Conservation (phyloP, 495 filamentous ascomycete genomes). For the Penicillium cataractarum region DNA sequence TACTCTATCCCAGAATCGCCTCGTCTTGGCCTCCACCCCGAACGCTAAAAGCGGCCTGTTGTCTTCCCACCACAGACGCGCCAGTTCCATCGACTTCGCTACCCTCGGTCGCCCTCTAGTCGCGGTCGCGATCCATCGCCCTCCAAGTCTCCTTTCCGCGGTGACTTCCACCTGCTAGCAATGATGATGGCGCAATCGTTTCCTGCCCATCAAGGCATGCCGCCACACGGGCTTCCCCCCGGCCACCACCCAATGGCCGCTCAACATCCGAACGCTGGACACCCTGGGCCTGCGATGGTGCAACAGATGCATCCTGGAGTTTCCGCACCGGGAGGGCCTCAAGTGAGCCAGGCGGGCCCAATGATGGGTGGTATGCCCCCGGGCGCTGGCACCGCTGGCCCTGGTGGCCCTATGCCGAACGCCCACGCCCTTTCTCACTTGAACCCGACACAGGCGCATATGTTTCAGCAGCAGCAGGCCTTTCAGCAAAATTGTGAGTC, state of each 20-base stretch:
- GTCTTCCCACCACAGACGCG: slow-evolving; percentile 44
- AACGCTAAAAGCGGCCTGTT: slow-evolving; percentile 48
- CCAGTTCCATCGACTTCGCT: slow-evolving; percentile 30
- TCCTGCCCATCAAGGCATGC: slow-evolving; percentile 73
- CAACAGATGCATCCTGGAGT: slow-evolving; percentile 84
- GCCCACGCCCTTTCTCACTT: slow-evolving; percentile 81
- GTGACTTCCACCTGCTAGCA: slow-evolving; percentile 58
- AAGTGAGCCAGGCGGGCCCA: slow-evolving; percentile 77
- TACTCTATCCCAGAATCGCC: slow-evolving; percentile 31
- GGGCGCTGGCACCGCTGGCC: slow-evolving; percentile 55
- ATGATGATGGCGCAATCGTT: slow-evolving; percentile 72
- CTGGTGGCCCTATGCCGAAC: slow-evolving; percentile 65
- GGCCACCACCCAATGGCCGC: slow-evolving; percentile 78
- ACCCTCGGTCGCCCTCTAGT: slow-evolving; percentile 19
- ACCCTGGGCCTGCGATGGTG: slow-evolving; percentile 62
- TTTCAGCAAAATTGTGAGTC: slow-evolving; percentile 48
- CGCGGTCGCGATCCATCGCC: slow-evolving; percentile 21
- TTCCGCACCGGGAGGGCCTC: slow-evolving; percentile 75
- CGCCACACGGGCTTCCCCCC: slow-evolving; percentile 73
- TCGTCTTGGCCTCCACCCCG: slow-evolving; percentile 47
- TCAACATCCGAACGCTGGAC: slow-evolving; percentile 69
- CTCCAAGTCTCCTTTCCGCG: slow-evolving; percentile 35
- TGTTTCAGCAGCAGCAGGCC: slow-evolving; percentile 65
- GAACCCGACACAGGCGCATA: slow-evolving; percentile 65
- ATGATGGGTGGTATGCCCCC: slow-evolving; percentile 84